Evolutionary conservation across 495 filamentous ascomycete species (phyloP).

Genomic region (Glutinoglossum americanum): DNA sequence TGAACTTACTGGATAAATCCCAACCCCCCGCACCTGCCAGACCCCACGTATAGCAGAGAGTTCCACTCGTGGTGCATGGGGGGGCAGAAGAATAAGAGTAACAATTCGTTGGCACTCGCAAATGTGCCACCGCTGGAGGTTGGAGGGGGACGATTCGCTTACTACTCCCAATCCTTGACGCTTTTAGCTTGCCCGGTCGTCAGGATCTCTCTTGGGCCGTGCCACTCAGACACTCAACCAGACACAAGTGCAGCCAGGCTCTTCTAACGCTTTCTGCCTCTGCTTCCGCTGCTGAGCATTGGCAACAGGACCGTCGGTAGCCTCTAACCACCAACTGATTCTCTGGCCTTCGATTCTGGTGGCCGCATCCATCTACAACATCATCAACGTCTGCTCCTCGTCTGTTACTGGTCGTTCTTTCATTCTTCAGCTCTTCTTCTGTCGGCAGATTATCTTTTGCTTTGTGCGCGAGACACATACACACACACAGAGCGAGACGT

Average conservation of each 20-base stretch:
- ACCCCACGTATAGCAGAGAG: neutral
- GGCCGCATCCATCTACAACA: neutral
- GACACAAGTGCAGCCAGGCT: neutral
- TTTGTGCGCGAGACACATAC: neutral
- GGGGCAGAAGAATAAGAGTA: neutral
- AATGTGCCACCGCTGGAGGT: neutral
- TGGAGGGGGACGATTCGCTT: neutral
- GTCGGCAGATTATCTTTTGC: neutral
- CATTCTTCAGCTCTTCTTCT: neutral
- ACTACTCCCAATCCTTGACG: no score
- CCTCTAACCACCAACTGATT: neutral
- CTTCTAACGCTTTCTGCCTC: neutral
- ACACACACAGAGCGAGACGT: neutral
- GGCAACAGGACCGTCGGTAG: neutral
- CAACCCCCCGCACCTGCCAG: neutral
- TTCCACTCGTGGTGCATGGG: neutral
- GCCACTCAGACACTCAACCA: neutral
- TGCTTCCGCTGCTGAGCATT: neutral
- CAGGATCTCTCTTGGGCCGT: neutral
- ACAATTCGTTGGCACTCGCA: constrained; percentile 1
- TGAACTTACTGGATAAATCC: neutral
- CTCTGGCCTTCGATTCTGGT: neutral
- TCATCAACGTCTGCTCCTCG: neutral
- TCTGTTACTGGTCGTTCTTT: neutral
- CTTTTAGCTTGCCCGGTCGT: neutral